A percentile compares a stretch with the other conserved stretches of the same genome.
These are phyloP conservation scores for Crepidotus sp. DNA, from an alignment of 1,284 basidiomycete species.

Conservation along the genomic window DNA sequence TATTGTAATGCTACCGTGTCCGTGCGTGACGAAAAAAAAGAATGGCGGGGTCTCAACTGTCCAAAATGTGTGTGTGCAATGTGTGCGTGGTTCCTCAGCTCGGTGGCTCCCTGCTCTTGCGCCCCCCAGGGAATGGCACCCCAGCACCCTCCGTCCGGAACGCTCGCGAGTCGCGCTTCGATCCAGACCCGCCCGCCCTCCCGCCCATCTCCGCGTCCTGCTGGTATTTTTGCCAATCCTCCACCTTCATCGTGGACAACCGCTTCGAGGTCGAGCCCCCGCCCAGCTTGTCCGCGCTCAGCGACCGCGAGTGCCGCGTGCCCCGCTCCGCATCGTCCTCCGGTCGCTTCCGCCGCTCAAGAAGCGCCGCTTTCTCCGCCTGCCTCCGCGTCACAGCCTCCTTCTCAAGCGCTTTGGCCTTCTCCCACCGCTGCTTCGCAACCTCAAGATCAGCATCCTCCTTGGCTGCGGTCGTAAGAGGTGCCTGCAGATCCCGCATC, in stretches of 20 bases:
- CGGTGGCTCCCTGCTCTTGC: conserved; percentile 13
- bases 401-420: conserved; percentile 58
- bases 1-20: conserved; percentile 9
- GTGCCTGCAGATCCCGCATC: conserved; percentile 64
- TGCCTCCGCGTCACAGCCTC: conserved; percentile 60
- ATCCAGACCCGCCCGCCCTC: conserved; percentile 25
- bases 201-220: conserved; percentile 33
- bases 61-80: conserved; percentile 8
- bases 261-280: conserved; percentile 45
- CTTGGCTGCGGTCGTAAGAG: conserved; percentile 62
- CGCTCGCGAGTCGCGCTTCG: conserved; percentile 33
- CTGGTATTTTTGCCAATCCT: conserved; percentile 73
- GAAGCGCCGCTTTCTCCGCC: conserved; percentile 56
- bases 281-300: conserved; percentile 54
- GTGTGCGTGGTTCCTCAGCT: conserved; percentile 4
- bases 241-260: conserved; percentile 66
- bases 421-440: conserved; percentile 70
- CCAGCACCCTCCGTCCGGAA: conserved; percentile 6
- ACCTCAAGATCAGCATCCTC: conserved; percentile 60
- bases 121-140: conserved; percentile 37
- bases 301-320: conserved; percentile 37
- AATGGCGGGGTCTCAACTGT: conserved; percentile 3
- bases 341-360: conserved; percentile 39
- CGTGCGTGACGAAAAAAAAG: conserved; percentile 4
- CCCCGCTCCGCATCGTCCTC: conserved; percentile 31